Percentiles rank a stretch among this genome's conserved stretches.
These are phyloP conservation scores for Calonectria pseudoreteaudii DNA, from an alignment of 2,329 filamentous ascomycete species.

Conservation along the genomic window DNA sequence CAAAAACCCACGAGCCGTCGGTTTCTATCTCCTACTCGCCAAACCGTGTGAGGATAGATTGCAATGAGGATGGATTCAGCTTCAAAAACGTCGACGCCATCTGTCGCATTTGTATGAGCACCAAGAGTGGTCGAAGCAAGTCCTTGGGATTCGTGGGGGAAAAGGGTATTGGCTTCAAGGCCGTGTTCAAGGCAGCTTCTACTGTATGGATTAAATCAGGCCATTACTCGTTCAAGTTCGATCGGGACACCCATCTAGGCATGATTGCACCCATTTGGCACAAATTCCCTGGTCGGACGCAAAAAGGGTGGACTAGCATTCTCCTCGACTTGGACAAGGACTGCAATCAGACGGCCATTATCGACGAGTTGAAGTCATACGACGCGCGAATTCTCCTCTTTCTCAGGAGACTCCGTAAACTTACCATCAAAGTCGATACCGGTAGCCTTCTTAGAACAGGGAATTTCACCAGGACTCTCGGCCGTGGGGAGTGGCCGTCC, in stretches of 20 bases:
- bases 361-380: conserved; percentile 35
- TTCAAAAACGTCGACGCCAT: not conserved
- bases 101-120: not conserved
- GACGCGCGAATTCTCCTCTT: conserved; percentile 46
- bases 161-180: conserved; percentile 52
- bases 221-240: conserved; percentile 48
- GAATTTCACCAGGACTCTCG: not conserved
- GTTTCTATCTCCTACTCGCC: not conserved
- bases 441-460: not conserved
- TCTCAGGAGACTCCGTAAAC: conserved; percentile 41
- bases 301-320: conserved; percentile 34
- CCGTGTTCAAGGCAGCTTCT: conserved; percentile 47
- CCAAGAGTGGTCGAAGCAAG: not conserved
- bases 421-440: conserved; percentile 19
- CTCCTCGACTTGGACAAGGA: not conserved
- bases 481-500: not conserved
- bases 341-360: conserved; percentile 9
- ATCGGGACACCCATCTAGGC: conserved; percentile 44
- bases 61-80: conserved; percentile 17
- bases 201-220: conserved; percentile 46
- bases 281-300: conserved; percentile 35
- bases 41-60: not conserved
- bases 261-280: conserved; percentile 50
- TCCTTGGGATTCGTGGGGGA: conserved; percentile 45
- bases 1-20: not conserved